phyloP scores from a whole-genome alignment of 2,329 filamentous ascomycete species.

The Monilinia polystroma region DNA sequence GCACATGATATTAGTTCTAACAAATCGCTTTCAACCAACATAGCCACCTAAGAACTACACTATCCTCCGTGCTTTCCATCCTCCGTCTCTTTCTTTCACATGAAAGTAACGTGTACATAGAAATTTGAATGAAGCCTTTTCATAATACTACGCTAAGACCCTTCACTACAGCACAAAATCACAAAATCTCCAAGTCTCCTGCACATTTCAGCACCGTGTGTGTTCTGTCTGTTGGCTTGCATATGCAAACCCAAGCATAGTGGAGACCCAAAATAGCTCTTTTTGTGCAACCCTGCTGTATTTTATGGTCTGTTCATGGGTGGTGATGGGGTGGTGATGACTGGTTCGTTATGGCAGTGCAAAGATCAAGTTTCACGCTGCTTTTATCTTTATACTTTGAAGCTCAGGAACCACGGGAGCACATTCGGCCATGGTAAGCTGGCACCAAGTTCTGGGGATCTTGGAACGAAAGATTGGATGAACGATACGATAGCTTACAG shows the following conservation, averaged over 20 bases:
- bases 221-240: conserved; percentile 22
- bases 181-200: conserved; percentile 12
- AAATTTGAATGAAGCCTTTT: background rate
- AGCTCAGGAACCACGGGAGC: conserved; percentile 19
- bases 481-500: conserved; percentile 15
- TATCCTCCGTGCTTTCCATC: background rate
- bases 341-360: conserved; percentile 17
- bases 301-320: conserved; percentile 14
- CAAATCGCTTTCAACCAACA: background rate
- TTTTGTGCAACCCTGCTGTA: conserved; percentile 17
- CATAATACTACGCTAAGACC: conserved; percentile 5
- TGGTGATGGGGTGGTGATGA: background rate
- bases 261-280: conserved; percentile 21
- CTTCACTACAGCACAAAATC: conserved; percentile 10
- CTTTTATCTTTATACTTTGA: conserved; percentile 11
- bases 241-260: conserved; percentile 19
- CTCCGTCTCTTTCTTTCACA: conserved; percentile 5
- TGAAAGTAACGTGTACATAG: background rate
- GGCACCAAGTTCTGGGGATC: conserved; percentile 15
- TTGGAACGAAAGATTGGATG: conserved; percentile 14
- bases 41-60: background rate
- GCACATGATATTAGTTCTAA: conserved; percentile 5
- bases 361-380: conserved; percentile 13
- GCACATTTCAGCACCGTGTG: conserved; percentile 21
- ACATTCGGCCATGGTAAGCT: conserved; percentile 3